Evolutionary conservation across 495 filamentous ascomycete species (phyloP).

Genomic region (Rhypophila decipiens): DNA sequence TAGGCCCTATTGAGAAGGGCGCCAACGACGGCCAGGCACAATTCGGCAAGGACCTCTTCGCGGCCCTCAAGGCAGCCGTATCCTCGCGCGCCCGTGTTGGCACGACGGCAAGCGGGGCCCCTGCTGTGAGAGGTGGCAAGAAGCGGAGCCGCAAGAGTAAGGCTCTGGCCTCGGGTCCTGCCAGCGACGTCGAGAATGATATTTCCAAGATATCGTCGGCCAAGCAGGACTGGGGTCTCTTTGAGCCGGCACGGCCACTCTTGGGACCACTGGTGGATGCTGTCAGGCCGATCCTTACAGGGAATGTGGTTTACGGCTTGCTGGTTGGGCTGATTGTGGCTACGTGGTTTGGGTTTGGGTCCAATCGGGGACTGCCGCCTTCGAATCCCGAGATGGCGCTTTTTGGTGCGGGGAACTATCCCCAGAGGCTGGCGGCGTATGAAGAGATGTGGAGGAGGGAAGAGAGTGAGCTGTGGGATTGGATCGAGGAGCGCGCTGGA

Average conservation of each 20-base stretch:
- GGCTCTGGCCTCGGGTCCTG: conserved; percentile 32
- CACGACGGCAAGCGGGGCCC: conserved; percentile 27
- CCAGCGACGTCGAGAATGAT: conserved; percentile 39
- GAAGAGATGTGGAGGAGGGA: conserved; percentile 90
- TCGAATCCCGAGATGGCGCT: conserved; percentile 30
- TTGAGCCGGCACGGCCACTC: conserved; percentile 68
- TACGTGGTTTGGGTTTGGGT: conserved; percentile 47
- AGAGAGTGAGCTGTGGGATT: conserved; percentile 90
- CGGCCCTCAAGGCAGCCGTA: conserved; percentile 65
- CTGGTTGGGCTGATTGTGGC: conserved; percentile 53
- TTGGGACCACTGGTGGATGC: conserved; percentile 67
- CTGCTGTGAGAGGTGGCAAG: conserved; percentile 35
- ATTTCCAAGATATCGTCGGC: conserved; percentile 34
- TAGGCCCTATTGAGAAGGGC: conserved; percentile 89
- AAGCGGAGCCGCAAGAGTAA: conserved; percentile 56
- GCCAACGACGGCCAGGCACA: conserved; percentile 82
- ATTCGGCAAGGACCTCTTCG: conserved; percentile 71
- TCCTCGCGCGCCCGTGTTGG: conserved; percentile 52
- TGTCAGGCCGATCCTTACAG: conserved; percentile 60
- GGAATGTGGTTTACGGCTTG: conserved; percentile 60
- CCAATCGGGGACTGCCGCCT: conserved; percentile 24
- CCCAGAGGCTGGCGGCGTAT: conserved; percentile 75
- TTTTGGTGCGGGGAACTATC: conserved; percentile 26
- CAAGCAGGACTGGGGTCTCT: conserved; percentile 62
- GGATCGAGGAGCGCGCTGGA: conserved; percentile 85